These are phyloP conservation scores for Fallopia convolvulus DNA, from an alignment of 148 eudicot genomes.

Conservation along the genomic window DNA sequence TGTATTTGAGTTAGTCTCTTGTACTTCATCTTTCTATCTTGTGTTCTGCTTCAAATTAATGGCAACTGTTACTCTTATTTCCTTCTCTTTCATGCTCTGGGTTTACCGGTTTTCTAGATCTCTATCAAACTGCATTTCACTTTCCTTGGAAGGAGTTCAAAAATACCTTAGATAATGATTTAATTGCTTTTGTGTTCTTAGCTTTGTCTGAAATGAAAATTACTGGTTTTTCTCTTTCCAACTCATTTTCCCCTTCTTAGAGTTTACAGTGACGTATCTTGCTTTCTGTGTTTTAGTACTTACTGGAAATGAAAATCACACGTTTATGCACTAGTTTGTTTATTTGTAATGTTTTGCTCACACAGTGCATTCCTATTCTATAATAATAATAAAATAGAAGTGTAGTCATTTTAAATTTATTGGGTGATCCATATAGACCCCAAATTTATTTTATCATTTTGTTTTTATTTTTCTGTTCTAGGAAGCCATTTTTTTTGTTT, in stretches of 20 bases:
- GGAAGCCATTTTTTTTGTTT: neutral
- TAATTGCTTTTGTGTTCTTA: too few species aligned
- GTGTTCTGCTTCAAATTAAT: too few species aligned
- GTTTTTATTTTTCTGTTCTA: neutral
- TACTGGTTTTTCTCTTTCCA: too few species aligned
- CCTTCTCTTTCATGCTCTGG: neutral
- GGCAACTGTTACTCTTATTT: neutral
- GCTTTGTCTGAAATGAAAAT: too few species aligned
- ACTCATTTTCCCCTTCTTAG: neutral
- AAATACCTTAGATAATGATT: neutral
- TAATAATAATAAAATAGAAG: neutral
- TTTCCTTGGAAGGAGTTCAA: neutral
- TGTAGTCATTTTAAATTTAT: neutral
- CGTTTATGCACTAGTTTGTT: neutral
- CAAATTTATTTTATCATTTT: neutral
- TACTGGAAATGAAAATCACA: neutral
- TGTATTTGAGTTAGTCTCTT: neutral
- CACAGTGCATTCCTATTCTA: neutral
- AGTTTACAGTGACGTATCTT: neutral
- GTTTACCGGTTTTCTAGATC: neutral
- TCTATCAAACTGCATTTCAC: neutral
- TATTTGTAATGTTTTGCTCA: neutral
- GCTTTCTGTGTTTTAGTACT: neutral
- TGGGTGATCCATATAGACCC: too few species aligned
- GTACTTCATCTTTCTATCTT: too few species aligned